phyloP scores from a whole-genome alignment of 768 basidiomycete genomes.

The Obba rivulosa region DNA sequence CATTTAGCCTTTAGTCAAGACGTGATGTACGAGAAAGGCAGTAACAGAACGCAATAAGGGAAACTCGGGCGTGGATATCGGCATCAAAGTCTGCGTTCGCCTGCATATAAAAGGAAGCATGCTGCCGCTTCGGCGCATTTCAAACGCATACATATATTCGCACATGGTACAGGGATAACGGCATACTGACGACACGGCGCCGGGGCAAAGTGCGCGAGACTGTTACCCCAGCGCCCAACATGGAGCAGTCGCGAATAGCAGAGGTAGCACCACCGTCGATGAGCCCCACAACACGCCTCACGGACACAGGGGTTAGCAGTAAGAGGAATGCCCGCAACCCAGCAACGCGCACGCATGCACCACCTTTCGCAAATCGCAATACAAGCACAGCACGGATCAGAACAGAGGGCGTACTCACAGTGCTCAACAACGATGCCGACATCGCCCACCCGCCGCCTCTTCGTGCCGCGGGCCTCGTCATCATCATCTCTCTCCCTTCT shows the following conservation, averaged over 20 bases:
- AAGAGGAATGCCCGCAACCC: too few relatives aligned
- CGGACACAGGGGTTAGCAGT: neutral
- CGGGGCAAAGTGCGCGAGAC: neutral
- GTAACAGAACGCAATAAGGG: constrained; percentile 1
- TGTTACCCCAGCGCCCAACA: too few relatives aligned
- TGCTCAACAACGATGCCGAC: constrained; percentile 71
- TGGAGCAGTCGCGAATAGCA: too few relatives aligned
- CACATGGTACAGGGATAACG: too few relatives aligned
- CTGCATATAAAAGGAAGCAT: neutral
- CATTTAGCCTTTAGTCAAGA: neutral
- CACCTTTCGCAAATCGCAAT: too few relatives aligned
- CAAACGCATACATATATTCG: too few relatives aligned
- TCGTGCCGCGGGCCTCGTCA: constrained; percentile 29
- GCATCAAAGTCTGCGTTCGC: too few relatives aligned
- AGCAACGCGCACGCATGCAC: neutral
- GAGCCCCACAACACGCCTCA: too few relatives aligned
- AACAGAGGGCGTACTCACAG: constrained; percentile 45
- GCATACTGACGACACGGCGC: neutral
- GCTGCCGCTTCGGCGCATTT: neutral
- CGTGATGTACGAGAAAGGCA: neutral
- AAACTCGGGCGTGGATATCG: too few relatives aligned
- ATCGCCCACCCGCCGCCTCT: constrained; percentile 50
- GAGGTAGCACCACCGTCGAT: too few relatives aligned
- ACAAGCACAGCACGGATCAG: neutral
- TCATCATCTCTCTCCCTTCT: constrained; percentile 18